Evolutionary conservation across 2,329 filamentous ascomycete species (phyloP).

Genomic region (Colletotrichum sp.): DNA sequence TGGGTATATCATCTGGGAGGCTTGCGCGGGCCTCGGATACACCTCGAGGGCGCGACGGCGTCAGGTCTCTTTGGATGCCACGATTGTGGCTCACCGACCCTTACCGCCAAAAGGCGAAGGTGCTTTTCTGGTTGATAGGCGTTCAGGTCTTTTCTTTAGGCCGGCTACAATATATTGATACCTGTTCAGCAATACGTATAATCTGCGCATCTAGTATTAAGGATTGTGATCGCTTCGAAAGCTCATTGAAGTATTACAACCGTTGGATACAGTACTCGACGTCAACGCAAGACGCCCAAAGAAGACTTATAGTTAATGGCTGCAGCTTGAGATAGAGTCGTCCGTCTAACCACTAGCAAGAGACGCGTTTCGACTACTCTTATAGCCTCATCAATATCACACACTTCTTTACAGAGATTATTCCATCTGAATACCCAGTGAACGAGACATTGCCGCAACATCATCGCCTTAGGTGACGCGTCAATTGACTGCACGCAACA

Average conservation of each 20-base stretch:
- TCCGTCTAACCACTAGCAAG: neutral
- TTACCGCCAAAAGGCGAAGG: neutral
- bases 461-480: neutral
- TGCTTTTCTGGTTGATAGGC: neutral
- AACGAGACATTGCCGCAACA: neutral
- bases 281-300: neutral
- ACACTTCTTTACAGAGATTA: neutral
- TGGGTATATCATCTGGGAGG: neutral
- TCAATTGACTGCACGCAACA: neutral
- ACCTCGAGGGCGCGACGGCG: neutral
- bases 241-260: accelerated
- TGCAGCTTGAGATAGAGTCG: neutral
- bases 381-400: neutral
- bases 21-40: neutral
- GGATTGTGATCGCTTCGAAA: neutral
- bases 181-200: neutral
- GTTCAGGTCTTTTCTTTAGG: neutral
- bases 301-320: neutral
- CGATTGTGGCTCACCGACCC: neutral
- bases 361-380: neutral
- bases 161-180: neutral
- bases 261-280: neutral
- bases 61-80: neutral
- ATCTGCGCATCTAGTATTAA: neutral
- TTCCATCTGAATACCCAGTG: neutral